These are phyloP conservation scores for Collybiopsis confluens DNA, from an alignment of 768 basidiomycete species.

Conservation along the genomic window DNA sequence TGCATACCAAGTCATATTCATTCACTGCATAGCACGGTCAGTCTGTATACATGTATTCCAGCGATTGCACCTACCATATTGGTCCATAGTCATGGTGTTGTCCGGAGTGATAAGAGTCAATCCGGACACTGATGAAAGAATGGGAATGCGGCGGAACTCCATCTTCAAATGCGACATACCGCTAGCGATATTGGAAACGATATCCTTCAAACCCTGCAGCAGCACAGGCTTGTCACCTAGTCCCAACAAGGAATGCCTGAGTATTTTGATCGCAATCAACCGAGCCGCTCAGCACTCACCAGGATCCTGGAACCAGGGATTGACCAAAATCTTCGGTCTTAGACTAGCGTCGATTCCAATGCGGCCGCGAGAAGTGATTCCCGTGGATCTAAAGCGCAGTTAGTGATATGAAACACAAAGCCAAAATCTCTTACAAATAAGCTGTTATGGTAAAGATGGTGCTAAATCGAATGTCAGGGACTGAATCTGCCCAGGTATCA, in stretches of 20 bases:
- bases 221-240: slow-evolving; percentile 49
- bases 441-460: slow-evolving; percentile 61
- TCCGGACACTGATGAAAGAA: slow-evolving; percentile 36
- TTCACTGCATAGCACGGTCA: not conserved
- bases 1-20: not conserved
- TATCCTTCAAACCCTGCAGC: slow-evolving; percentile 45
- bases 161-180: too few relatives aligned
- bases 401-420: not conserved
- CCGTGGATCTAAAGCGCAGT: slow-evolving; percentile 39
- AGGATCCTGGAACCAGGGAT: slow-evolving; percentile 59
- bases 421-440: slow-evolving; percentile 38
- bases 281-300: slow-evolving; percentile 12
- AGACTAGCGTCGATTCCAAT: slow-evolving; percentile 54
- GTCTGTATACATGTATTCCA: not conserved
- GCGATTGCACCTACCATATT: slow-evolving; percentile 38
- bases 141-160: too few relatives aligned
- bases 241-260: slow-evolving; percentile 58
- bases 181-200: slow-evolving; percentile 35
- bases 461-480: slow-evolving; percentile 16
- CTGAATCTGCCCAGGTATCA: not conserved
- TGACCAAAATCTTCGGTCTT: slow-evolving; percentile 40
- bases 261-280: slow-evolving; percentile 28
- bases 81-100: slow-evolving; percentile 47
- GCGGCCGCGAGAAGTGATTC: slow-evolving; percentile 58
- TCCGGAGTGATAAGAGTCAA: slow-evolving; percentile 59